These are phyloP conservation scores for Coriolopsis trogii DNA, from an alignment of 1,284 basidiomycete species.

Conservation along the genomic window DNA sequence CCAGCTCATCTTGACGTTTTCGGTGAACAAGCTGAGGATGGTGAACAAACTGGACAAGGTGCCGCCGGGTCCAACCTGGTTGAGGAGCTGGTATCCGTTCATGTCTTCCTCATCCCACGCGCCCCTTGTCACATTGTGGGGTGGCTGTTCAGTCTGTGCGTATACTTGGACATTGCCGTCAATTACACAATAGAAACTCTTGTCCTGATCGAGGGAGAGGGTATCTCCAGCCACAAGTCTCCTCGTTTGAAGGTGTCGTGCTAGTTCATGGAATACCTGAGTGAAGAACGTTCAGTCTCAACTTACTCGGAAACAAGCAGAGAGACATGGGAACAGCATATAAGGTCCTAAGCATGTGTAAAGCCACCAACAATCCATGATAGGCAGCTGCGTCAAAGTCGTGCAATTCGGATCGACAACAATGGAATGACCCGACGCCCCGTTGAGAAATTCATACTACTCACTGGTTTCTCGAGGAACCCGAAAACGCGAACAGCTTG, in stretches of 20 bases:
- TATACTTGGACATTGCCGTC: slow-evolving; percentile 90
- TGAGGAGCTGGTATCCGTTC: slow-evolving; percentile 92
- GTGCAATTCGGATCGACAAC: too few relatives aligned
- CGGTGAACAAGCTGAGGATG: slow-evolving; percentile 94
- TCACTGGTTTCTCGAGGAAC: slow-evolving; percentile 91
- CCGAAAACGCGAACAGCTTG: slow-evolving; percentile 95
- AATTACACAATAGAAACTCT: slow-evolving; percentile 95
- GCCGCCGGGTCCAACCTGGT: slow-evolving; percentile 93
- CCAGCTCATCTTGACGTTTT: slow-evolving; percentile 95
- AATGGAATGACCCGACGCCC: too few relatives aligned
- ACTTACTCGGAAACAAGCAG: too few relatives aligned
- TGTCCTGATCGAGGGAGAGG: slow-evolving; percentile 88
- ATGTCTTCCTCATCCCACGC: slow-evolving; percentile 83
- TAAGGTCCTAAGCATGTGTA: too few relatives aligned
- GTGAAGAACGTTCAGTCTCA: background rate
- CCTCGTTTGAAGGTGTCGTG: slow-evolving; percentile 89
- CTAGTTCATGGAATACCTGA: slow-evolving; percentile 94
- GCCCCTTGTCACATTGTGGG: slow-evolving; percentile 47
- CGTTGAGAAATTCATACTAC: too few relatives aligned
- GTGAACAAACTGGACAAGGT: slow-evolving; percentile 96
- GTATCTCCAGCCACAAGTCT: slow-evolving; percentile 91
- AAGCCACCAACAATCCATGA: too few relatives aligned
- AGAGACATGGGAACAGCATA: background rate
- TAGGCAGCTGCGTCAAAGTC: too few relatives aligned
- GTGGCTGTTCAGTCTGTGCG: slow-evolving; percentile 63